phyloP scores from a whole-genome alignment of 345 rosid species.

The Linum tenue region DNA sequence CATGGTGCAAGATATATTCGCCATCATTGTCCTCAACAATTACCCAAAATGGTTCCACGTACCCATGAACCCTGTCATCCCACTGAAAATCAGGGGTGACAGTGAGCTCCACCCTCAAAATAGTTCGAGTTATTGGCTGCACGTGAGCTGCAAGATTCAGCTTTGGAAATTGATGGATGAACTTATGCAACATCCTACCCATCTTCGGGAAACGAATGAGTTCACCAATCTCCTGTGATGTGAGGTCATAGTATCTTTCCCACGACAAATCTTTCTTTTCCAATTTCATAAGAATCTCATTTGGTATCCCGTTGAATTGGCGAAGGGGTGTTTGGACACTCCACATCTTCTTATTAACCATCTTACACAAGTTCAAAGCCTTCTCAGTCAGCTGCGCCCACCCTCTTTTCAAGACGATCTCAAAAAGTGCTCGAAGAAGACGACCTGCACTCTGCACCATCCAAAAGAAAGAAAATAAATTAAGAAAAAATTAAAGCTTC shows the following conservation, averaged over 20 bases:
- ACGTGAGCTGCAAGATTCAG: conserved; percentile 73
- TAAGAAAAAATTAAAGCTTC: background rate
- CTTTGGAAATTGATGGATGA: conserved; percentile 88
- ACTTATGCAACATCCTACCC: conserved; percentile 83
- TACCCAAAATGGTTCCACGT: conserved; percentile 95
- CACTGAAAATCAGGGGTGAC: conserved; percentile 87
- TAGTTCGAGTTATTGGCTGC: conserved; percentile 83
- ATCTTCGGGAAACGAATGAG: conserved; percentile 73
- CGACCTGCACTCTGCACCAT: conserved; percentile 74
- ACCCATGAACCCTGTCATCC: conserved; percentile 92
- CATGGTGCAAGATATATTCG: conserved; percentile 88
- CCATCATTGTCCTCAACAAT: conserved; percentile 92
- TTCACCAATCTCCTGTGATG: conserved; percentile 88
- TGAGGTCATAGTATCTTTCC: conserved; percentile 91
- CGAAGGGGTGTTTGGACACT: conserved; percentile 91
- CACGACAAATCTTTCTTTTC: conserved; percentile 97
- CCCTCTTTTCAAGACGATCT: conserved; percentile 85
- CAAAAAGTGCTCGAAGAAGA: conserved; percentile 84
- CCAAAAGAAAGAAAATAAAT: conserved; percentile 8
- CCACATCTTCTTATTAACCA: conserved; percentile 97
- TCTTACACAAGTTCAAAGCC: conserved; percentile 81
- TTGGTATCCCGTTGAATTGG: conserved; percentile 73
- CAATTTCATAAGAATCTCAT: conserved; percentile 72
- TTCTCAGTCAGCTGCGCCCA: conserved; percentile 95
- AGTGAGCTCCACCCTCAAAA: conserved; percentile 78